These are phyloP conservation scores for Talaromyces pinophilus DNA, from an alignment of 2,329 filamentous ascomycete species.

Conservation along the genomic window DNA sequence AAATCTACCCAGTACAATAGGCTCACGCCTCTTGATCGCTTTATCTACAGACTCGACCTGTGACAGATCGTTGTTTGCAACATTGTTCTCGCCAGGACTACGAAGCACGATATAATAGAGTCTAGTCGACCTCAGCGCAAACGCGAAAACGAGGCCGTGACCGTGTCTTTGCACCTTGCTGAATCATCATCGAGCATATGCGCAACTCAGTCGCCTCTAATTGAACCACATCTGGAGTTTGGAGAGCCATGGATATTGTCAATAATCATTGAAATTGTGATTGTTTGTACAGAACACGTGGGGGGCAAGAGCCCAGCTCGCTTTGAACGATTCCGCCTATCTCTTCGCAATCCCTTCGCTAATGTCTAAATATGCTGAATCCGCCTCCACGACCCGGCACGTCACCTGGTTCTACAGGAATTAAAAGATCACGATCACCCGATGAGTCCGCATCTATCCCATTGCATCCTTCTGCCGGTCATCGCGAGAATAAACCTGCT, in stretches of 20 bases:
- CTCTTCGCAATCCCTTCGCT: slow-evolving; percentile 5
- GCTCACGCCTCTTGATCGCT: neutral
- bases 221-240: neutral
- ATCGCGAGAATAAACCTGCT: slow-evolving; percentile 5
- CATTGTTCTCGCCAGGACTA: neutral
- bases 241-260: slow-evolving; percentile 9
- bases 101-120: neutral
- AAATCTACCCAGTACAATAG: slow-evolving; percentile 8
- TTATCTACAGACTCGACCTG: neutral
- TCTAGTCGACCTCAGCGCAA: neutral
- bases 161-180: neutral
- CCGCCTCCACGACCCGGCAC: slow-evolving; percentile 30
- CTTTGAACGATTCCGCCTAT: slow-evolving; percentile 5
- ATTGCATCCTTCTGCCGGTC: slow-evolving; percentile 16
- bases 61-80: neutral
- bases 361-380: slow-evolving; percentile 37
- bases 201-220: neutral
- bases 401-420: slow-evolving; percentile 37
- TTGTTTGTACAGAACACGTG: slow-evolving; percentile 1
- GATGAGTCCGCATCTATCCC: slow-evolving; percentile 30
- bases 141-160: neutral
- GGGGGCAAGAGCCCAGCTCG: neutral
- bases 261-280: neutral
- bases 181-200: neutral
- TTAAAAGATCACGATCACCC: slow-evolving; percentile 40